Conservation (phyloP, 805 yeast species). For the Candida boleticola region DNA sequence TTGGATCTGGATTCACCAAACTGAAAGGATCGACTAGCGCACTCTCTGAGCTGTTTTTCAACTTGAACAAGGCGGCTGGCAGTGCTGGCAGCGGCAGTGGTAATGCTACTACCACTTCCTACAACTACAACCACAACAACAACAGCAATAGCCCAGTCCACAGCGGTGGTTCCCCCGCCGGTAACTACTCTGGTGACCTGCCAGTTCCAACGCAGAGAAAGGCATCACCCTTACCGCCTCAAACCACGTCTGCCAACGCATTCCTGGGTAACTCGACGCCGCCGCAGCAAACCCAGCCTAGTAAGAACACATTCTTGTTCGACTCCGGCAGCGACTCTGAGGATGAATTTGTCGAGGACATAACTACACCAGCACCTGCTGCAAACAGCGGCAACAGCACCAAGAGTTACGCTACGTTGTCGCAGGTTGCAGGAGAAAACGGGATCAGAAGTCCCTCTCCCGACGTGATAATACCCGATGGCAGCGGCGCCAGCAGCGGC, state of each 20-base stretch:
- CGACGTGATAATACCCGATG: conserved; percentile 9
- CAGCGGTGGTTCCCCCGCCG: no score
- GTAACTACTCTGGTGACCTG: background rate
- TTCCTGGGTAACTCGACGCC: conserved; percentile 30
- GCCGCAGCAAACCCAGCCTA: conserved; percentile 14
- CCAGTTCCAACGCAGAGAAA: conserved; percentile 27
- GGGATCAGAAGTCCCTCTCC: conserved; percentile 33
- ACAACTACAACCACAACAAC: conserved; percentile 1
- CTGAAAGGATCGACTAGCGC: conserved; percentile 17
- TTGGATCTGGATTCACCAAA: conserved; percentile 20
- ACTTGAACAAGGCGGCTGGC: no score
- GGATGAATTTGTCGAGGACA: conserved; percentile 26
- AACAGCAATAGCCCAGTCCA: background rate
- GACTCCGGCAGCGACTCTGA: conserved; percentile 37
- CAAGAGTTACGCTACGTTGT: conserved; percentile 43
- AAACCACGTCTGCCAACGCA: conserved; percentile 41
- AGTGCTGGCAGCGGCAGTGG: background rate
- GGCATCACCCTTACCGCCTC: conserved; percentile 42
- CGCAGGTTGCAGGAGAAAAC: conserved; percentile 50
- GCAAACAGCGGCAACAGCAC: conserved; percentile 12
- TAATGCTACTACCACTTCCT: background rate
- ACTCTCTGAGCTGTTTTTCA: conserved; percentile 6
- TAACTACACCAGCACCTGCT: conserved; percentile 3
- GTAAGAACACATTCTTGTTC: conserved; percentile 31
- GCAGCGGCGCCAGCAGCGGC: conserved; percentile 1